Evolutionary conservation across 371 early-diverging fungal genomes (phyloP).

Genomic region (Dinochytrium kinnereticum): DNA sequence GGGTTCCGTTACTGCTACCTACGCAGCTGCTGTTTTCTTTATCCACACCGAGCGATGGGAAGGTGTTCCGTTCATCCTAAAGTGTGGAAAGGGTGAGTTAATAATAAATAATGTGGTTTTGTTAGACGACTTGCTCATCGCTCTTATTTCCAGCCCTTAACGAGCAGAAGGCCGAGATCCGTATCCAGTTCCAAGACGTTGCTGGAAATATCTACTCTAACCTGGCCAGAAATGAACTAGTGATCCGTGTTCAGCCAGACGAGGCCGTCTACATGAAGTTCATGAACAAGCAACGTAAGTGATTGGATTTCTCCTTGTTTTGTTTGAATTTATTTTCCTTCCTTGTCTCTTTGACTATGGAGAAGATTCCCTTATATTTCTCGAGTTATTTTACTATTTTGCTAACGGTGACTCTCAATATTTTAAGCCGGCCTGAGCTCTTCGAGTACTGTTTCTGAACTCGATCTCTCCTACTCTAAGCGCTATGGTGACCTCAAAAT

Average conservation of each 20-base stretch:
- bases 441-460: slow-evolving; percentile 73
- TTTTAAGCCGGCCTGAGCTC: slow-evolving; percentile 45
- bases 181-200: slow-evolving; percentile 93
- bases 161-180: slow-evolving; percentile 90
- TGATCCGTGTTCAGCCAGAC: slow-evolving; percentile 93
- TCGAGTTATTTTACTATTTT: too few species aligned
- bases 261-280: slow-evolving; percentile 98
- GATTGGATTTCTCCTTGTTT: neutral
- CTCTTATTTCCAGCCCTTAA: slow-evolving; percentile 70
- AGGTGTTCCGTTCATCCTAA: slow-evolving; percentile 93
- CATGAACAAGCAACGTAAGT: slow-evolving; percentile 82
- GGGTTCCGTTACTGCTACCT: slow-evolving; percentile 88
- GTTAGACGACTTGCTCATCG: neutral
- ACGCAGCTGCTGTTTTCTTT: slow-evolving; percentile 83
- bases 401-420: neutral
- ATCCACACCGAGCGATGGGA: slow-evolving; percentile 96
- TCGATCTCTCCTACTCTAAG: slow-evolving; percentile 88
- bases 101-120: too few species aligned
- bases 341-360: slow-evolving; percentile 33
- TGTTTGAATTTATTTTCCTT: slow-evolving; percentile 69
- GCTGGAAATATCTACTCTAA: slow-evolving; percentile 76
- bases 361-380: too few species aligned
- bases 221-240: slow-evolving; percentile 90
- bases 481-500: slow-evolving; percentile 85
- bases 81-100: slow-evolving; percentile 85